Evolutionary conservation across 805 yeast genomes (phyloP), one percentile per base, ranked within the genome.

Genomic region (Cyberlindnera mrakii): DNA sequence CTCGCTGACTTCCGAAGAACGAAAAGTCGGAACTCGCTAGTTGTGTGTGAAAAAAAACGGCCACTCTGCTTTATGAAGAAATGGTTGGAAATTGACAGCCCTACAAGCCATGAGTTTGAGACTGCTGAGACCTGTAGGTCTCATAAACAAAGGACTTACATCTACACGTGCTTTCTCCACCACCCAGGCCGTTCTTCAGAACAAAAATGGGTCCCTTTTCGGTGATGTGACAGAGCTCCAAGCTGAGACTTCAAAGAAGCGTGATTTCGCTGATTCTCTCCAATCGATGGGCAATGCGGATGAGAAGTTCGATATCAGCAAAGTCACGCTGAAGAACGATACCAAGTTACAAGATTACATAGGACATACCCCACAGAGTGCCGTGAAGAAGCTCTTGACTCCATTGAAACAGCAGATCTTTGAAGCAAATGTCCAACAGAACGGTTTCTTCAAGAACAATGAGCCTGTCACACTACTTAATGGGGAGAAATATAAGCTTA

Each of bases 401-500:
- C 91, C 96, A 10, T 67, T 88, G 47, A 89, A 88, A 61, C 72
- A 72, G 49, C 65, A 71, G 52, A 66, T 90, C 4, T 89, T 85
- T 57, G 64, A 72, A 23, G 66, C 69, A 35, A 84, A 79, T 53
- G 85, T 86, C 40, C 59, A 65, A 8, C 55, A 72, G 47, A 74
- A 85, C 60, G 77, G 78, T 3, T 82, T 82, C 55, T 90, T 75
- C 72, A 81, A 80, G 54, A 82, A 80, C 57, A 67, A 75, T 48
- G 76, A 78, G 45, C 53, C 70, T 14, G 69, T 85, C 13, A 65
- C 65, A 25, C 39, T 65, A 35, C 51, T 52, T 10, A 60, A 63
- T 16, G 81, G 79, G 30, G 67, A 69, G 42, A 49, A 58, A 32
- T 84, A 78, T 64, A 74, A 71, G 50, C 66, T 91, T 48, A 65